Evolutionary conservation across 805 yeast species (phyloP), one percentile per base, ranked within the genome.

Genomic region (Sungouiella thailandica): DNA sequence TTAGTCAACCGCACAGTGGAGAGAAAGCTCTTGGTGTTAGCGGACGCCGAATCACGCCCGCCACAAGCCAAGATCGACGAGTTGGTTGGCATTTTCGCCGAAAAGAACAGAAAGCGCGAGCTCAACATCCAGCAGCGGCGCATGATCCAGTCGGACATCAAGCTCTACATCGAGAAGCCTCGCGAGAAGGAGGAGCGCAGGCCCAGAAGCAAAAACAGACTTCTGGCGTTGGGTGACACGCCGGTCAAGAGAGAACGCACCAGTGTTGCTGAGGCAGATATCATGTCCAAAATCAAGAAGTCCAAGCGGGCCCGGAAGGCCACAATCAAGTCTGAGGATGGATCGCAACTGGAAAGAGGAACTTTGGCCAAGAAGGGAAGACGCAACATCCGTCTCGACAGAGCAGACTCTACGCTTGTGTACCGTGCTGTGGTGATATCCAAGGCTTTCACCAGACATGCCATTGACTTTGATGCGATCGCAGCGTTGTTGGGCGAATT

Each of bases 381-480:
- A 17, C 31, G 50, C 23, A 47, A 31, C 23, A 42, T 41, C 32
- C 53, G 49, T 33, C 56, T 68, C 37, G 66, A 62, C 19, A 62
- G 65, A 29, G 44, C 62, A 4, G 81, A 82, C 39, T 65, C 74
- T 1, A 72, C 78, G 15, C 60, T 67, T 2, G 60, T 87, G 25
- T 74, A 78, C 44, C 69, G 85, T 40, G 71, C 80, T 2, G 82
- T 82, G 10, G 76, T 83, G 9, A 79, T 85, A 13, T 73, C 81
- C 4, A 78, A 80, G 41, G 72, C 88, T 11, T 68, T 83, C 25
- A 52, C 53, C 12, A 68, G 73, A 28, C 75, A 75, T 11, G 57
- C 60, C 5, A 80, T 84, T 24, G 79, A 77, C 39, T 88, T 94
- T 83, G 70, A 68, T 0, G 56, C 67, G 23, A 77, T 88, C 5